A percentile compares a stretch with the other conserved stretches of the same genome.
phyloP scores from a whole-genome alignment of 116 monocot genomes.

The Zostera marina region DNA sequence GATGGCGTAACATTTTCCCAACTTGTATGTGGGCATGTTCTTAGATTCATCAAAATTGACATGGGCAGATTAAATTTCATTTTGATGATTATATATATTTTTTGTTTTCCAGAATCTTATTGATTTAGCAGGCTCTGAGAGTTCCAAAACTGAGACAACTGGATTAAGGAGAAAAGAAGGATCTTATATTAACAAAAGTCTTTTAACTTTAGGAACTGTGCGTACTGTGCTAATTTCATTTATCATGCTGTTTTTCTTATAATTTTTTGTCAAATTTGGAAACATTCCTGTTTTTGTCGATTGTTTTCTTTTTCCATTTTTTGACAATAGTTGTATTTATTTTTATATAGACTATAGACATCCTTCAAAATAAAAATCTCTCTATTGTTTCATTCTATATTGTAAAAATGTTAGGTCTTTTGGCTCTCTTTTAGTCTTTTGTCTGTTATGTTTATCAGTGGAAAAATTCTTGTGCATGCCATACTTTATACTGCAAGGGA shows the following conservation, averaged over 20 bases:
- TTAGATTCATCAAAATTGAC: not conserved
- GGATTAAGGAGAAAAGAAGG: conserved; percentile 96
- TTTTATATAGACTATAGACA: no score
- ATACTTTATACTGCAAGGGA: no score
- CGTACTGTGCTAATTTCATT: not conserved
- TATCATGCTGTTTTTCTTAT: no score
- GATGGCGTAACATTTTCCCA: conserved; percentile 99
- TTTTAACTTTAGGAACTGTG: conserved; percentile 98
- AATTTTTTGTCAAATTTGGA: not conserved
- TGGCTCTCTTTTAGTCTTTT: no score
- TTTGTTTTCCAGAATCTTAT: conserved; percentile 59
- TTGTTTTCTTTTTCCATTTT: no score
- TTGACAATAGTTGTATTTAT: no score
- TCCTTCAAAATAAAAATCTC: no score
- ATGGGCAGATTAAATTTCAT: not conserved
- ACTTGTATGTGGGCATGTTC: conserved; percentile 46
- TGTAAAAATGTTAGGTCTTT: no score
- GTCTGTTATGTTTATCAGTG: no score
- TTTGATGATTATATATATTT: not conserved
- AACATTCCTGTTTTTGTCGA: not conserved
- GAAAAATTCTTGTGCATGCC: no score
- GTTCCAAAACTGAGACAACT: conserved; percentile 99
- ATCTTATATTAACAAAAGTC: conserved; percentile 96
- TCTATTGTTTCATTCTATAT: no score
- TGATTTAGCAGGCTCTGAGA: conserved; percentile 99